A percentile compares a stretch with the other conserved stretches of the same genome.
phyloP scores from a whole-genome alignment of 164 flowering plant genomes.

The Aristolochia contorta region DNA sequence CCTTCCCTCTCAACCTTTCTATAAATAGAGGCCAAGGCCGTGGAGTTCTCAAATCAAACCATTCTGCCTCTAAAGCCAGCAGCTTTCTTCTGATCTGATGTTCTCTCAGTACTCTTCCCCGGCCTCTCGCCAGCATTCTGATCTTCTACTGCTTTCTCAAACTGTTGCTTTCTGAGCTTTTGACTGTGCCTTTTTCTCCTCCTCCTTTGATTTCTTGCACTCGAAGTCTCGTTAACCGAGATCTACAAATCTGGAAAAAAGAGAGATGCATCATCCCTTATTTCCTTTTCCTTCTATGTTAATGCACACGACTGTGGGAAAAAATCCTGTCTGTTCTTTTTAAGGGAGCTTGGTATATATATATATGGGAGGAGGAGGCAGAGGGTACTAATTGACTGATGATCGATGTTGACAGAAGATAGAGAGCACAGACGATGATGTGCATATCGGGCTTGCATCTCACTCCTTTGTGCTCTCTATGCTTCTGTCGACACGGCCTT shows the following conservation, averaged over 20 bases:
- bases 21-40: no score
- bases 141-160: no score
- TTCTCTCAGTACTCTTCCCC: no score
- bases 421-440: slow-evolving; percentile 20
- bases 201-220: background rate
- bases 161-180: background rate
- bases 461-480: slow-evolving; percentile 64
- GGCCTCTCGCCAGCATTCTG: no score
- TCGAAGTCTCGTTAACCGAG: no score
- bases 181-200: background rate
- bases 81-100: no score
- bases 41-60: no score
- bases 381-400: slow-evolving; percentile 9
- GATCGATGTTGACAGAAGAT: slow-evolving; percentile 31
- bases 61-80: no score
- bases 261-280: background rate
- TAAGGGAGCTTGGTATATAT: no score
- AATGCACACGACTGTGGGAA: background rate
- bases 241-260: background rate
- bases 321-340: background rate
- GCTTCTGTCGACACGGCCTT: slow-evolving; percentile 32
- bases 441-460: slow-evolving; percentile 22
- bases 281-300: background rate
- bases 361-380: background rate
- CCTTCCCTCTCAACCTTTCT: no score